Evolutionary conservation across 1,139 yeast genomes (phyloP), one percentile per base, ranked within the genome.

Genomic region (Saccharomyces hybrid): DNA sequence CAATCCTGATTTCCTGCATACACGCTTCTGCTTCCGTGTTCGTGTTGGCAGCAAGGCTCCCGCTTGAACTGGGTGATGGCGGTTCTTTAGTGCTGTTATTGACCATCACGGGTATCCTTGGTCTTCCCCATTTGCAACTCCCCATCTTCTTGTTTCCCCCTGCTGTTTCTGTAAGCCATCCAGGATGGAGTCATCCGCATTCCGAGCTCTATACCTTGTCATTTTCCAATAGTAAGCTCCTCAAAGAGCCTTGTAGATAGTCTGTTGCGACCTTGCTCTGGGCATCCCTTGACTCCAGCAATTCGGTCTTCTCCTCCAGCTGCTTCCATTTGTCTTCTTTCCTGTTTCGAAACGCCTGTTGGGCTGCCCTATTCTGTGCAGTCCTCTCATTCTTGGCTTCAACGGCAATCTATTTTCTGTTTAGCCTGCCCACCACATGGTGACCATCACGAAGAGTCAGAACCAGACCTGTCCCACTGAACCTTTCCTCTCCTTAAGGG

Each of bases 331-430:
- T 89, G 55, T 78, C 78, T 70, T 93, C 98, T 71, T 93, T 93
- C 60, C 99, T 81, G 71, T 93, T 98, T 58, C 99, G 78, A 71
- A 90, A 93, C 8, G 98, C 98, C 55, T 98, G 78, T 72, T 93
- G 99, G 21, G 99, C 99, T 6, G 97, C 97, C 66, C 99, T 79
- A 71, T 93, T 93, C 73, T 93, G 99, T 1, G 97, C 98, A 21
- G 96, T 89, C 63, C 99, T 78, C 75, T 89, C 91, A 64, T 84
- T 83, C 62, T 77, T 80, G 3, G 96, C 96, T 68, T 87, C 96
- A 2, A 86, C 79, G 16, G 84, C 86, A 55, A 85, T 75, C 0
- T 88, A 90, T 73, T 88, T 89, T 59, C 96, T 78, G 3, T 88
- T 88, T 0, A 85, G 83, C 61, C 78, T 78, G 48, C 65, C 64